Evolutionary conservation across 2,329 filamentous ascomycete genomes (phyloP), one percentile per base, ranked within the genome.

Genomic region (Neurospora sp.): DNA sequence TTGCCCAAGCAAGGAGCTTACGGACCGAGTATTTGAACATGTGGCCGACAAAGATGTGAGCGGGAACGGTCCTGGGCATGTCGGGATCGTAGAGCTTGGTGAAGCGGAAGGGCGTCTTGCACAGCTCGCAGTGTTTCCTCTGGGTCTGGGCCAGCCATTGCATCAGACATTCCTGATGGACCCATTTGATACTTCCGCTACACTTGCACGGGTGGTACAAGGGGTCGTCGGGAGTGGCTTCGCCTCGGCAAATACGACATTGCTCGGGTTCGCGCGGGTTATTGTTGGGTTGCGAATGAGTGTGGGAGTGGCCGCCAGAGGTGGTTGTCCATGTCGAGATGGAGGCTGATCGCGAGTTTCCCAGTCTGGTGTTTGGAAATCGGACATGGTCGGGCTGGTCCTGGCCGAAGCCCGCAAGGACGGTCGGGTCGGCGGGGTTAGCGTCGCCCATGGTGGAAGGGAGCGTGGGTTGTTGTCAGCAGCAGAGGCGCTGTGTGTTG

Each of bases 101-200:
- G 83, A 99, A 99, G 72, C 93, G 92, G 78, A 98, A 99, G 0
- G 94, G 90, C 2, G 96, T 99, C 83, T 99, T 99, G 89, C 96
- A 99, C 42, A 99, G 89, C 83, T 99, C 96, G 85, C 96, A 99
- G 84, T 99, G 92, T 81, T 98, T 98, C 87, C 99, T 99, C 79
- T 99, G 94, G 1, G 96, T 98, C 80, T 99, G 96, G 67, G 93
- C 95, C 28, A 99, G 85, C 96, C 96, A 99, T 81, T 98, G 94
- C 91, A 99, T 97, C 81, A 99, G 83, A 79, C 96, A 99, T 79
- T 96, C 92, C 81, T 99, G 96, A 80, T 99, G 96, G 72, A 99
- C 96, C 77, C 91, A 97, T 83, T 97, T 97, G 83, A 99, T 99
- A 82, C 95, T 98, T 70, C 96, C 96, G 78, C 93, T 97, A 83